These are phyloP conservation scores for Ceratobasidium sp. DNA, from an alignment of 1,284 basidiomycete genomes.

Conservation along the genomic window DNA sequence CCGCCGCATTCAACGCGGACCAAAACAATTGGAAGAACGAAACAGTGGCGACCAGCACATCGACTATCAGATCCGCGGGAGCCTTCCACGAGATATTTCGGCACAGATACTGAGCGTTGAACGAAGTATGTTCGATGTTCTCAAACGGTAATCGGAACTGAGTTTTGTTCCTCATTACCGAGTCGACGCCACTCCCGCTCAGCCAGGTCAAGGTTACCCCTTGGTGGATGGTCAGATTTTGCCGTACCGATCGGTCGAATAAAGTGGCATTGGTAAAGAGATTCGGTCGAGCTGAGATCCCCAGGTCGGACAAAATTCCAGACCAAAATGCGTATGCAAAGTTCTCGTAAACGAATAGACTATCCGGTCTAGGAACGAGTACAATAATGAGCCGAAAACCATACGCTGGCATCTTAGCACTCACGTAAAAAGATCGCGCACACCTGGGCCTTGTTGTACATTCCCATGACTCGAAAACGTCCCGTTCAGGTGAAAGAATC, in stretches of 20 bases:
- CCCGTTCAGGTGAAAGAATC: background rate
- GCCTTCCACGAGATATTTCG: slow-evolving; percentile 1
- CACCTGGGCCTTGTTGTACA: background rate
- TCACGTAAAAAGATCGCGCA: background rate
- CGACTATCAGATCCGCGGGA: background rate
- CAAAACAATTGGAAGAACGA: slow-evolving; percentile 5
- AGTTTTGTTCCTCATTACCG: background rate
- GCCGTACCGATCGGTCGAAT: background rate
- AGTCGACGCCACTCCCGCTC: background rate
- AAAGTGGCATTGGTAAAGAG: background rate
- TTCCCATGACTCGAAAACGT: background rate
- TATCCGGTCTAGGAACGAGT: background rate
- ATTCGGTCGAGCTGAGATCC: background rate
- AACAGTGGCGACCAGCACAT: slow-evolving; percentile 13
- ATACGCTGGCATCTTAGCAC: background rate
- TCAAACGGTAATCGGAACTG: background rate
- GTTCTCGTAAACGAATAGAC: slow-evolving; percentile 18
- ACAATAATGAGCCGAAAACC: background rate
- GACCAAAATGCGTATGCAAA: slow-evolving; percentile 3
- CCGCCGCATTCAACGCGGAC: background rate
- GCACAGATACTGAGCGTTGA: slow-evolving; percentile 14
- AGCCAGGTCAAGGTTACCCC: background rate
- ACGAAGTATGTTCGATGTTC: background rate
- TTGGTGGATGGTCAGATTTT: background rate
- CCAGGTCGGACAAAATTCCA: slow-evolving; percentile 17